These are phyloP conservation scores for Ceriops tagal DNA, from an alignment of 345 rosid species.

Conservation along the genomic window DNA sequence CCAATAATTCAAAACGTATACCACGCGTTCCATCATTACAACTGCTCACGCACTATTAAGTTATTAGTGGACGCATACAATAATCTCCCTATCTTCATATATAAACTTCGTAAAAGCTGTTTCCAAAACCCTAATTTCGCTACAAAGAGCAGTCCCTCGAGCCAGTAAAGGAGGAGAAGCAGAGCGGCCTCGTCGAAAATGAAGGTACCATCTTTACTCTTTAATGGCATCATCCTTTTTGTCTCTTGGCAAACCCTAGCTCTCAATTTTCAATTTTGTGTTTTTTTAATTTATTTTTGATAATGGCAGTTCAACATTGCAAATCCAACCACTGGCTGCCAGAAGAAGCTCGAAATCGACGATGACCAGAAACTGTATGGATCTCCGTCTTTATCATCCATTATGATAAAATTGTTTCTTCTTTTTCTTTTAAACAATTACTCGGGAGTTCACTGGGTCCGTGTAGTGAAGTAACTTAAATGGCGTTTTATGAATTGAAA, in stretches of 20 bases:
- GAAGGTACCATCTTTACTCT: constrained; percentile 4
- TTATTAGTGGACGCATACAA: not conserved
- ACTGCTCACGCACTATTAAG: not conserved
- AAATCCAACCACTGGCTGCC: constrained; percentile 28
- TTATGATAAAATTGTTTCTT: not conserved
- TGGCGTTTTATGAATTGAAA: too few relatives aligned
- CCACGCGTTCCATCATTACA: too few relatives aligned
- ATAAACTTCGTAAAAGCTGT: not conserved
- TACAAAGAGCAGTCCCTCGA: not conserved
- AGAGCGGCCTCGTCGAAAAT: not conserved
- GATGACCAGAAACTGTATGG: constrained; percentile 30
- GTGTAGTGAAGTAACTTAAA: too few relatives aligned
- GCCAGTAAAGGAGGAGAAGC: not conserved
- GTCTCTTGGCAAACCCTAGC: not conserved
- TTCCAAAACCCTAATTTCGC: not conserved
- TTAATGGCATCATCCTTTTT: too few relatives aligned
- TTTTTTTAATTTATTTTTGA: not conserved
- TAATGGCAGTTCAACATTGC: constrained; percentile 22
- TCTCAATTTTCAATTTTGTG: not conserved
- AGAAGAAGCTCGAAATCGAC: constrained; percentile 29
- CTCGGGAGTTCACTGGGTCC: too few relatives aligned
- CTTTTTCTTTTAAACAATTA: too few relatives aligned
- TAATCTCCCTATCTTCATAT: not conserved
- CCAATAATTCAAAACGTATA: too few relatives aligned
- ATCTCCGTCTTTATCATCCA: not conserved